phyloP scores from a whole-genome alignment of 768 basidiomycete genomes.

The Tylopilus sp. region DNA sequence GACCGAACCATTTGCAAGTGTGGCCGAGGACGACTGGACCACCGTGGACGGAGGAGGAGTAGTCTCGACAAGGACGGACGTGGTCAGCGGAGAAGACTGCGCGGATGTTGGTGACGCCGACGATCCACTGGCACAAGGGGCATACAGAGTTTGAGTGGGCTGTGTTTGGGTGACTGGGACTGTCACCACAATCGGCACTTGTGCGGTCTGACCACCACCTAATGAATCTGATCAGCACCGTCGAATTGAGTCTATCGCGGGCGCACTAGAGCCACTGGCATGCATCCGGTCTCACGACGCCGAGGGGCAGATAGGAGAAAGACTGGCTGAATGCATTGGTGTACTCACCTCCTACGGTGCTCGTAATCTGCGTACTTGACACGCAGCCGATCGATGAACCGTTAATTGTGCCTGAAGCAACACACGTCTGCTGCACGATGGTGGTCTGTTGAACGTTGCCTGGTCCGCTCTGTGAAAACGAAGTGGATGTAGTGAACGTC shows the following conservation, averaged over 20 bases:
- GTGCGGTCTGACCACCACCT: slow-evolving; percentile 31
- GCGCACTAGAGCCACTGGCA: not conserved
- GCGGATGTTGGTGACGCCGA: slow-evolving; percentile 7
- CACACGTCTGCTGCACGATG: slow-evolving; percentile 30
- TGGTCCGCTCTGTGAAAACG: slow-evolving; percentile 34
- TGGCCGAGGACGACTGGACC: slow-evolving; percentile 33
- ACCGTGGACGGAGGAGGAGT: slow-evolving; percentile 33
- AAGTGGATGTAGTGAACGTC: slow-evolving; percentile 34
- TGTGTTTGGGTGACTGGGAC: slow-evolving; percentile 30
- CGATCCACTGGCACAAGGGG: slow-evolving; percentile 33
- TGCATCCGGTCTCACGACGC: slow-evolving; percentile 20
- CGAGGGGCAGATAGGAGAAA: not conserved
- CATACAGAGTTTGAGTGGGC: slow-evolving; percentile 41
- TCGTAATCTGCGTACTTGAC: slow-evolving; percentile 25
- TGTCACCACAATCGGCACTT: slow-evolving; percentile 41
- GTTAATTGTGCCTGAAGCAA: slow-evolving; percentile 27
- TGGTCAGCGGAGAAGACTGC: slow-evolving; percentile 12
- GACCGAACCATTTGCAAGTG: slow-evolving; percentile 41
- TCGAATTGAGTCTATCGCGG: slow-evolving; percentile 1
- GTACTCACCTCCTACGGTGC: slow-evolving; percentile 36
- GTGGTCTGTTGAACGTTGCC: slow-evolving; percentile 34
- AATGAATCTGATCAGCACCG: slow-evolving; percentile 15
- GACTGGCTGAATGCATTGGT: not conserved
- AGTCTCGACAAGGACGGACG: slow-evolving; percentile 26
- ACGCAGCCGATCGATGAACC: slow-evolving; percentile 29